Conservation (phyloP, 768 basidiomycete genomes). For the Hirschioporus abietinus region DNA sequence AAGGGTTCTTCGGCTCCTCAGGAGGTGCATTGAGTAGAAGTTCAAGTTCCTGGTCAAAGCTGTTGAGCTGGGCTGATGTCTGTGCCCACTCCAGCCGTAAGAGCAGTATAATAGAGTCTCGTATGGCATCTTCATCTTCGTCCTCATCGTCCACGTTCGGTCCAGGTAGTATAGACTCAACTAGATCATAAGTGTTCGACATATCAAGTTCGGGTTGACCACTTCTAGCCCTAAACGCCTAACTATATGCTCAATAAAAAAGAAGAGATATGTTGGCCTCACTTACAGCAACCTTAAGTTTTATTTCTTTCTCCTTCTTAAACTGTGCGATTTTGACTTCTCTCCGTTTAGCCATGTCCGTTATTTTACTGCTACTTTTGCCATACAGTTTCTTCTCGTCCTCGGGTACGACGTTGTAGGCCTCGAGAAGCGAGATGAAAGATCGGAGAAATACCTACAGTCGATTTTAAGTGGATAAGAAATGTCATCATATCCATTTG, state of each 20-base stretch:
- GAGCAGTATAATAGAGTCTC: conserved; percentile 64
- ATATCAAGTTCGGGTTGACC: conserved; percentile 25
- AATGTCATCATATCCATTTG: conserved; percentile 16
- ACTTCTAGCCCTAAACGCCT: conserved; percentile 19
- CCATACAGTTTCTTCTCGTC: conserved; percentile 53
- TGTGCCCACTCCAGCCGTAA: conserved; percentile 70
- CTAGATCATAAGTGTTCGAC: conserved; percentile 55
- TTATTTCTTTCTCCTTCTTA: conserved; percentile 78
- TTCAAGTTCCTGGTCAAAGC: conserved; percentile 65
- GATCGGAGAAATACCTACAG: conserved; percentile 24
- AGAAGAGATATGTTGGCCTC: no score
- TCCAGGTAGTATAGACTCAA: conserved; percentile 53
- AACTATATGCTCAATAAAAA: not conserved
- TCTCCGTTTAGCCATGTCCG: conserved; percentile 65
- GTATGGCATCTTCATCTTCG: conserved; percentile 58
- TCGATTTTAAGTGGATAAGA: no score
- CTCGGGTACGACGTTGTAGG: conserved; percentile 61
- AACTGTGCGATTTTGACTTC: conserved; percentile 91
- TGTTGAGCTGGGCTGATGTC: conserved; percentile 60
- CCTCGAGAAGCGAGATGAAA: conserved; percentile 49
- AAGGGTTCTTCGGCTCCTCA: conserved; percentile 34
- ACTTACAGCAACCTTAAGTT: conserved; percentile 61
- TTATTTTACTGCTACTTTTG: conserved; percentile 40
- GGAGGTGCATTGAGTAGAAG: conserved; percentile 54
- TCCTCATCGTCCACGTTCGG: conserved; percentile 38